Conservation (phyloP, 306 rosid species). For the Pterocarpus macrocarpus region DNA sequence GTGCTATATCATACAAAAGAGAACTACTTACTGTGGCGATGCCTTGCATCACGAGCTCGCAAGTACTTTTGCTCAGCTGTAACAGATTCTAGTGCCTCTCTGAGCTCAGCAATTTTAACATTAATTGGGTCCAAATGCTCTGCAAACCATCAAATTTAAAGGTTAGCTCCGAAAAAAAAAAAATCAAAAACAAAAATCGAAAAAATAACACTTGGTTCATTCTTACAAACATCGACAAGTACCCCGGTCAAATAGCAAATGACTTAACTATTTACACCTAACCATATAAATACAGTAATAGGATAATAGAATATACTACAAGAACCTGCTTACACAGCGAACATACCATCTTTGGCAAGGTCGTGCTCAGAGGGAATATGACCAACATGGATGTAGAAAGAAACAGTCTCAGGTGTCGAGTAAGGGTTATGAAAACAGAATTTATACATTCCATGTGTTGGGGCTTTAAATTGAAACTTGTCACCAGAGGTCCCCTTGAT, state of each 20-base stretch:
- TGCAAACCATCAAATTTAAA: slow-evolving; percentile 54
- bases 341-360: slow-evolving; percentile 93
- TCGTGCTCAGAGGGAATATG: slow-evolving; percentile 95
- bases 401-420: slow-evolving; percentile 98
- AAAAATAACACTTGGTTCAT: slow-evolving; percentile 5
- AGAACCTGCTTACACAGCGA: slow-evolving; percentile 35
- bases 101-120: slow-evolving; percentile 97
- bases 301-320: background rate
- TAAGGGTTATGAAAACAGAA: slow-evolving; percentile 95
- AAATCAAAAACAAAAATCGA: background rate
- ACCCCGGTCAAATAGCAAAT: background rate
- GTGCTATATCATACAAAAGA: slow-evolving; percentile 10
- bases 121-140: slow-evolving; percentile 99
- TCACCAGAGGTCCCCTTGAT: slow-evolving; percentile 93
- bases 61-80: slow-evolving; percentile 93
- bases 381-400: slow-evolving; percentile 96
- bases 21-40: slow-evolving; percentile 89
- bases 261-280: background rate
- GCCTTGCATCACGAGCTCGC: slow-evolving; percentile 93
- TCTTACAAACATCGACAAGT: slow-evolving; percentile 1
- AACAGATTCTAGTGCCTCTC: slow-evolving; percentile 95
- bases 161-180: background rate
- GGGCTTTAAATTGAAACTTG: slow-evolving; percentile 90
- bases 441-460: slow-evolving; percentile 88
- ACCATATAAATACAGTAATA: background rate